Conservation (phyloP, 164 flowering plant species). For the Piper betle region DNA sequence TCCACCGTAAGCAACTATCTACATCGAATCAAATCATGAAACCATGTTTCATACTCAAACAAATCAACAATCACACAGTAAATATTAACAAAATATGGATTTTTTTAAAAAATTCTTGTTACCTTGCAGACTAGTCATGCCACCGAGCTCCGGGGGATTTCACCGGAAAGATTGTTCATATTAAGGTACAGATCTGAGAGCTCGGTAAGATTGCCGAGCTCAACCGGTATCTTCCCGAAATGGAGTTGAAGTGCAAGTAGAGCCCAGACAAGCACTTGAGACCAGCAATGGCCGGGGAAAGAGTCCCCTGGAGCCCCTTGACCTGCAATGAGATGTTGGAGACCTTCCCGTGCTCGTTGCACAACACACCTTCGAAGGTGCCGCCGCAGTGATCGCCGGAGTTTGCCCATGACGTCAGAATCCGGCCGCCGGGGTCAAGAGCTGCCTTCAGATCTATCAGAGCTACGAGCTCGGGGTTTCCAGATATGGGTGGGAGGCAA, state of each 20-base stretch:
- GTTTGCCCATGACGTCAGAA: constrained; percentile 59
- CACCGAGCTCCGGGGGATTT: constrained; percentile 52
- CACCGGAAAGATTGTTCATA: constrained; percentile 68
- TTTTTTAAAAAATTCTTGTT: neutral
- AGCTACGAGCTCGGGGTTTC: constrained; percentile 31
- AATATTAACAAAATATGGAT: no score
- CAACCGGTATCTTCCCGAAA: constrained; percentile 75
- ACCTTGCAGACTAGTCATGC: constrained; percentile 81
- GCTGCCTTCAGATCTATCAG: constrained; percentile 55
- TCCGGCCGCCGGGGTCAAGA: constrained; percentile 47
- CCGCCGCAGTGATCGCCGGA: constrained; percentile 52
- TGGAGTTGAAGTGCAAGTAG: constrained; percentile 70
- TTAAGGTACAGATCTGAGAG: constrained; percentile 83
- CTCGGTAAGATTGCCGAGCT: constrained; percentile 45
- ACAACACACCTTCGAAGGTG: constrained; percentile 70
- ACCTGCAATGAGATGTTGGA: constrained; percentile 81
- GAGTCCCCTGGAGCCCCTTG: constrained; percentile 59
- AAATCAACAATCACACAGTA: constrained; percentile 2
- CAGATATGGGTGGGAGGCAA: constrained; percentile 8
- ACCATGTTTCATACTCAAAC: neutral
- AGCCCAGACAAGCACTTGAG: constrained; percentile 71
- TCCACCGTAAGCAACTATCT: neutral
- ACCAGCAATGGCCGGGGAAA: constrained; percentile 55
- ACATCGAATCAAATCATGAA: neutral
- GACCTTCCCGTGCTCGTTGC: constrained; percentile 57